These are phyloP conservation scores for Trichosporon sp. DNA, from an alignment of 1,284 basidiomycete genomes.

Conservation along the genomic window DNA sequence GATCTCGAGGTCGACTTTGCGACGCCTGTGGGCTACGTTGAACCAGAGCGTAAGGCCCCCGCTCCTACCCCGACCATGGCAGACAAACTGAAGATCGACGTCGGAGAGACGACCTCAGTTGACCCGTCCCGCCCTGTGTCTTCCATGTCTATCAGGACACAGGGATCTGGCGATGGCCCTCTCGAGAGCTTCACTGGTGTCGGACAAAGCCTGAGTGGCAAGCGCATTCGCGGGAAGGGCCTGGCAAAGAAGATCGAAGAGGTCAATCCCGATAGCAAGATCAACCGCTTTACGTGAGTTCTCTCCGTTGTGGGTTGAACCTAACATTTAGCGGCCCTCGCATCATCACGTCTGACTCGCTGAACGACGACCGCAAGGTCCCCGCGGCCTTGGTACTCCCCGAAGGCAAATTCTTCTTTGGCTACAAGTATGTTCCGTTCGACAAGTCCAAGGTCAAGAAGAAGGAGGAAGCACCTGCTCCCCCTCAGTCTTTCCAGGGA, in stretches of 20 bases:
- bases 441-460: constrained; percentile 52
- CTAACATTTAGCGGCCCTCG: constrained; percentile 62
- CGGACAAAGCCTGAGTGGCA: constrained; percentile 79
- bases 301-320: not conserved
- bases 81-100: constrained; percentile 90
- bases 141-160: constrained; percentile 31
- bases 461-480: constrained; percentile 17
- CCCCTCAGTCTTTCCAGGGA: constrained; percentile 38
- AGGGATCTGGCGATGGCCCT: constrained; percentile 47
- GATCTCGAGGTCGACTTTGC: constrained; percentile 71
- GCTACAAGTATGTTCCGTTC: constrained; percentile 72
- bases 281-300: constrained; percentile 78
- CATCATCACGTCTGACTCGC: constrained; percentile 75
- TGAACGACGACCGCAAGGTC: constrained; percentile 69
- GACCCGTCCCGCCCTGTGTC: constrained; percentile 76
- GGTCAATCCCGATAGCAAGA: constrained; percentile 75
- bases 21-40: constrained; percentile 65
- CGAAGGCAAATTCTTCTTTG: constrained; percentile 90
- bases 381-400: constrained; percentile 88
- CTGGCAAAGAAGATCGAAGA: constrained; percentile 75
- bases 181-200: constrained; percentile 93
- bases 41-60: constrained; percentile 79
- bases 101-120: constrained; percentile 64
- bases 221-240: constrained; percentile 88
- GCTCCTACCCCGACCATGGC: constrained; percentile 89